Evolutionary conservation across 1,139 yeast genomes (phyloP).

Genomic region (Torulaspora globosa): DNA sequence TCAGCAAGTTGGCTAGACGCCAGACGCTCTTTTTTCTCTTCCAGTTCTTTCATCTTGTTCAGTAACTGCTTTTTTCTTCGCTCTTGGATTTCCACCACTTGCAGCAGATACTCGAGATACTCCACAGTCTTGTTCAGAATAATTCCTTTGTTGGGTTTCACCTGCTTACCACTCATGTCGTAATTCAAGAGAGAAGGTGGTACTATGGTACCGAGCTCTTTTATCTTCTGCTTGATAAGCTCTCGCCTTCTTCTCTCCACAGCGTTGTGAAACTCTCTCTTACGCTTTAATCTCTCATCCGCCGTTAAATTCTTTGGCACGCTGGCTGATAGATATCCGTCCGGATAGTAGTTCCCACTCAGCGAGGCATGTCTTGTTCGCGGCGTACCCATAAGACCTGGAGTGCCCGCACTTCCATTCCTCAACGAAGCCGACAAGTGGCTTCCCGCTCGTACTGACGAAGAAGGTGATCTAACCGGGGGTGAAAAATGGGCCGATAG

Average conservation of each 20-base stretch:
- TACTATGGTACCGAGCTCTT: slow-evolving; percentile 64
- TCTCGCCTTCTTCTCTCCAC: slow-evolving; percentile 78
- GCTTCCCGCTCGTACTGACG: slow-evolving; percentile 29
- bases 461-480: slow-evolving; percentile 30
- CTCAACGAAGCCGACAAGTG: slow-evolving; percentile 32
- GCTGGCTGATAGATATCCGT: slow-evolving; percentile 16
- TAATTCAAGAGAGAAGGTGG: slow-evolving; percentile 64
- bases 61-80: slow-evolving; percentile 37
- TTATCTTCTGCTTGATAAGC: slow-evolving; percentile 68
- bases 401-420: slow-evolving; percentile 19
- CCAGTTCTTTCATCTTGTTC: slow-evolving; percentile 39
- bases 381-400: slow-evolving; percentile 19
- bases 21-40: slow-evolving; percentile 15
- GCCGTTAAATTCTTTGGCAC: slow-evolving; percentile 43
- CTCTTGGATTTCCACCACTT: slow-evolving; percentile 44
- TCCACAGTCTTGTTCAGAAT: slow-evolving; percentile 66
- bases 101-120: slow-evolving; percentile 54
- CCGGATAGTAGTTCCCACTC: slow-evolving; percentile 15
- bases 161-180: slow-evolving; percentile 53
- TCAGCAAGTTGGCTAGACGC: neutral
- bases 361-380: slow-evolving; percentile 27
- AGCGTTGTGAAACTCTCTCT: slow-evolving; percentile 76
- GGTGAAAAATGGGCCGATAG: slow-evolving; percentile 20
- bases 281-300: slow-evolving; percentile 64
- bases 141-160: slow-evolving; percentile 68